These are phyloP conservation scores for Psilocybe subaeruginosa DNA, from an alignment of 768 basidiomycete species.

Conservation along the genomic window DNA sequence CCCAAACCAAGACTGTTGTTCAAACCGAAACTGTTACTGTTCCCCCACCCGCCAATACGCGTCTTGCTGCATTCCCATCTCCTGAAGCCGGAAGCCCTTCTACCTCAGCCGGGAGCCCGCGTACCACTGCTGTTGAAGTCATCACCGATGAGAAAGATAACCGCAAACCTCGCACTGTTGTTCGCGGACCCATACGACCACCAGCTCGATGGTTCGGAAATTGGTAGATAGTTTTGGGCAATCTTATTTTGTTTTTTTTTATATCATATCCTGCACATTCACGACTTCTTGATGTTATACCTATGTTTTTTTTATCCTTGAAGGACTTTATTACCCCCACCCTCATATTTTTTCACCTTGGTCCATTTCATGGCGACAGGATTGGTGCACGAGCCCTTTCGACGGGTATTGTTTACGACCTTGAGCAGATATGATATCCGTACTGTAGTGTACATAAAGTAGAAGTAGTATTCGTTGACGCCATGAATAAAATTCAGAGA, in stretches of 20 bases:
- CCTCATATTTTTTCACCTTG: conserved; percentile 9
- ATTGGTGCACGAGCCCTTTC: background rate
- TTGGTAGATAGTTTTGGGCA: conserved; percentile 44
- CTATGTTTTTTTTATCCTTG: conserved; percentile 25
- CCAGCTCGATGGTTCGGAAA: conserved; percentile 63
- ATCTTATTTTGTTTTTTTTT: conserved; percentile 26
- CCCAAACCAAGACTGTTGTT: conserved; percentile 67
- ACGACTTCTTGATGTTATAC: conserved; percentile 38
- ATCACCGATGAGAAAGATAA: conserved; percentile 64
- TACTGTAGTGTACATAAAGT: conserved; percentile 8
- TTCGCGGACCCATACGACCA: conserved; percentile 50
- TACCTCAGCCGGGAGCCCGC: conserved; percentile 64
- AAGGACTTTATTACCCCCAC: conserved; percentile 21
- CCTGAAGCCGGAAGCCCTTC: conserved; percentile 65
- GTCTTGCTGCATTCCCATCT: conserved; percentile 71
- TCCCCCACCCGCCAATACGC: conserved; percentile 79
- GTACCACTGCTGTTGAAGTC: conserved; percentile 74
- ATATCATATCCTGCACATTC: conserved; percentile 23
- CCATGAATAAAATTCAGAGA: conserved; percentile 1
- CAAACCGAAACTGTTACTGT: conserved; percentile 70
- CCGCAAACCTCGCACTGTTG: conserved; percentile 40
- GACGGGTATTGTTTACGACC: background rate
- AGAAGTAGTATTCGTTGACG: conserved; percentile 6
- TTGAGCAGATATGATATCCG: conserved; percentile 5
- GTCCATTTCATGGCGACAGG: conserved; percentile 20